Conservation (phyloP, 2,329 filamentous ascomycete genomes). For the Colletotrichum truncatum region DNA sequence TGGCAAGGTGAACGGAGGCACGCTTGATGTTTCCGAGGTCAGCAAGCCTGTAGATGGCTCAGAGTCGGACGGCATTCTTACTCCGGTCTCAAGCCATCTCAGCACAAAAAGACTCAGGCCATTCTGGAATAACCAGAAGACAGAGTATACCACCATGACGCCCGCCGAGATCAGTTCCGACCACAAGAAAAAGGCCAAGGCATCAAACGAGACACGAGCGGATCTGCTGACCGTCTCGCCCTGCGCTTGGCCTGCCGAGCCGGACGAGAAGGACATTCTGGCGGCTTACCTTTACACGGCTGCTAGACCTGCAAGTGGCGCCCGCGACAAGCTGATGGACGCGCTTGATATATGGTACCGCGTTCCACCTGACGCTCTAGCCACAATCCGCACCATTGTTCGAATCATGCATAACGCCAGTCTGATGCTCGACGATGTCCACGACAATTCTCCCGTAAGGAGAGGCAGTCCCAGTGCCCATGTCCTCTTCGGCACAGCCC, state of each 20-base stretch:
- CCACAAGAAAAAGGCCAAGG: neutral
- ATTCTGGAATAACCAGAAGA: slow-evolving; percentile 7
- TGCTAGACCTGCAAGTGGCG: slow-evolving; percentile 2
- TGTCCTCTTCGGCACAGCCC: slow-evolving; percentile 43
- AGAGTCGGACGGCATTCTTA: neutral
- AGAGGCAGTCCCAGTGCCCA: slow-evolving; percentile 45
- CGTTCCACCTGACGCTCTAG: neutral
- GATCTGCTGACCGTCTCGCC: slow-evolving; percentile 10
- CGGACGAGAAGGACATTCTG: slow-evolving; percentile 15
- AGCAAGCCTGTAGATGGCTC: neutral
- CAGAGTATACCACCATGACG: slow-evolving; percentile 11
- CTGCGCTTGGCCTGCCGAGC: slow-evolving; percentile 8
- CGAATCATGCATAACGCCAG: slow-evolving; percentile 11
- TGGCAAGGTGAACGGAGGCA: neutral
- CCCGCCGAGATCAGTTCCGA: neutral
- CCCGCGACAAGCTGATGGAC: slow-evolving; percentile 12
- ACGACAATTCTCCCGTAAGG: slow-evolving; percentile 44
- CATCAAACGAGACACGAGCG: neutral
- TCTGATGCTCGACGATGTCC: slow-evolving; percentile 45
- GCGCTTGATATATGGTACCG: slow-evolving; percentile 10
- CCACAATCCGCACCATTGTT: neutral
- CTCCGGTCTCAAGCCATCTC: neutral
- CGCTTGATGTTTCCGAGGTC: neutral
- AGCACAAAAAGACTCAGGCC: neutral
- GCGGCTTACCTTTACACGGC: slow-evolving; percentile 13